Conservation (phyloP, 352 stramenopile genomes). For the Pythium brachiatum region DNA sequence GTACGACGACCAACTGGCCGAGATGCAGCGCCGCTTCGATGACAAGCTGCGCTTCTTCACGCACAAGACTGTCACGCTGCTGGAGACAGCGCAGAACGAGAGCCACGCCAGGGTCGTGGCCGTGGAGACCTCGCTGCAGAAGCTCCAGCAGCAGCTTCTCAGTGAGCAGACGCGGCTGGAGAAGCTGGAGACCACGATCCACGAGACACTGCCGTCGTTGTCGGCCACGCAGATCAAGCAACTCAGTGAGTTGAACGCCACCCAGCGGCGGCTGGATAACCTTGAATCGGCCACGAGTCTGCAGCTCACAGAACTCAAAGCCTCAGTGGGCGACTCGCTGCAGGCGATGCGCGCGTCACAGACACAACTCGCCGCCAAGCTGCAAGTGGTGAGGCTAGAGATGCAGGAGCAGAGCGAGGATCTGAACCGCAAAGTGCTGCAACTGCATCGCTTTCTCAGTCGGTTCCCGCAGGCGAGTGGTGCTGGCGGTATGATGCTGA, state of each 20-base stretch:
- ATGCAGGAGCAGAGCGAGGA: conserved; percentile 35
- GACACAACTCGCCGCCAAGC: conserved; percentile 36
- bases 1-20: conserved; percentile 26
- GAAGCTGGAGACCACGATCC: conserved; percentile 25
- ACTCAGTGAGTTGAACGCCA: conserved; percentile 20
- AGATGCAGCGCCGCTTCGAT: conserved; percentile 30
- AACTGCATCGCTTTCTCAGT: conserved; percentile 29
- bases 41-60: conserved; percentile 34
- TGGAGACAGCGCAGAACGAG: conserved; percentile 28
- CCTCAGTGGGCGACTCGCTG: conserved; percentile 25
- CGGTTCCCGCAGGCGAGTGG: not conserved
- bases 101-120: conserved; percentile 18
- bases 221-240: conserved; percentile 4
- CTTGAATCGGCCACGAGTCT: conserved; percentile 24
- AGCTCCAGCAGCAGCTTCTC: conserved; percentile 31
- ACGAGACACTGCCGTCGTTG: conserved; percentile 11
- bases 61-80: conserved; percentile 25
- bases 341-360: conserved; percentile 26
- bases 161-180: conserved; percentile 23
- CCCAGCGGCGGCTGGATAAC: conserved; percentile 31
- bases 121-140: conserved; percentile 20
- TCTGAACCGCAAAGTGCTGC: conserved; percentile 29
- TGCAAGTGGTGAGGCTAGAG: conserved; percentile 45
- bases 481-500: not conserved
- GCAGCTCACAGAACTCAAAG: conserved; percentile 26